phyloP scores from a whole-genome alignment of 2,329 filamentous ascomycete genomes.

The Trichoderma atrobrunneum region DNA sequence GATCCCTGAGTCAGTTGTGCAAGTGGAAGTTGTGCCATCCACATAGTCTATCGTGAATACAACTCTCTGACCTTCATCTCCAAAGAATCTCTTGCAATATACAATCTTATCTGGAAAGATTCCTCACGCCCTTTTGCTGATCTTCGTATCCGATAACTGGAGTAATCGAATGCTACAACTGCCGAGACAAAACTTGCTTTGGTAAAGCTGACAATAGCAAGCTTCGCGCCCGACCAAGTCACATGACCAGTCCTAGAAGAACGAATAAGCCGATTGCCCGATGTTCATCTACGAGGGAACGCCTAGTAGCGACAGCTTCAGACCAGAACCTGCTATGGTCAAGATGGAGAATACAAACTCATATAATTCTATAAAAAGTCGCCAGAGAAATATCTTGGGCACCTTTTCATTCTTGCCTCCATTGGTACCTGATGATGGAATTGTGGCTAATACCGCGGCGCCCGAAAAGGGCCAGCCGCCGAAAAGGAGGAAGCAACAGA shows the following conservation, averaged over 20 bases:
- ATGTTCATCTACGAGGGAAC: constrained; percentile 7
- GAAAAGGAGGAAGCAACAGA: constrained; percentile 7
- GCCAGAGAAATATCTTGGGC: constrained; percentile 6
- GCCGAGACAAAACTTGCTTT: background rate
- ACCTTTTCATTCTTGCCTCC: constrained; percentile 4
- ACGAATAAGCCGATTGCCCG: background rate
- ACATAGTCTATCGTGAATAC: background rate
- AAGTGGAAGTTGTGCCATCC: background rate
- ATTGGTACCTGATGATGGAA: background rate
- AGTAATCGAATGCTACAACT: background rate
- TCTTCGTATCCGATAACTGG: background rate
- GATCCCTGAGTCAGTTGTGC: background rate
- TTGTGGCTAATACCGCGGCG: background rate
- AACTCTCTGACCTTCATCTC: background rate
- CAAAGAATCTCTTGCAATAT: background rate
- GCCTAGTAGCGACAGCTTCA: background rate
- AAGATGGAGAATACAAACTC: constrained; percentile 9
- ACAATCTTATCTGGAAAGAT: background rate
- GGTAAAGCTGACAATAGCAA: background rate
- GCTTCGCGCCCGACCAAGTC: background rate
- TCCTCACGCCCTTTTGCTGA: background rate
- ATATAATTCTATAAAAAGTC: constrained; percentile 5
- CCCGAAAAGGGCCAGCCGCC: constrained; percentile 7
- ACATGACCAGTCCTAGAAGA: background rate
- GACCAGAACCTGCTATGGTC: background rate